Base-by-base conservation (phyloP, 2,329 filamentous ascomycete species). In the Verticillium tricorpus region DNA sequence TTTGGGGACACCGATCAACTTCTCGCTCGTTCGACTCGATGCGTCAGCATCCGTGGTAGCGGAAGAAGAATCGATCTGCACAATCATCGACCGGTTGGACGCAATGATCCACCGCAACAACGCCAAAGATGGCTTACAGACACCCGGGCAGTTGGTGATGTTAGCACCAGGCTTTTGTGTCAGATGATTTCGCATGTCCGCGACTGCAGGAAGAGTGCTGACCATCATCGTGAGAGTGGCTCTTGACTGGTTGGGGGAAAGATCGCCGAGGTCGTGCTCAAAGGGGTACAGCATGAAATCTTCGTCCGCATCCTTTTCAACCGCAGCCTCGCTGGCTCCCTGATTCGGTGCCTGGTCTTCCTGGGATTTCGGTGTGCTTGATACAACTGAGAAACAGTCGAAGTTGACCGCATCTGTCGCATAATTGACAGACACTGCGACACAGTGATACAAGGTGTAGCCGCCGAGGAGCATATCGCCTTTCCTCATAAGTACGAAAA, bases 81-180 rank as follows among this genome's bases (percentile, higher is more conserved):
- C 81, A 63, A 97, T 95, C 67, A 89, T 93, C 0, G 93, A 94
- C 56, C 92, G 83, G 69, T 97, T 97, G 0, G 93, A 96, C 0
- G 93, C 91, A 62, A 97, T 85, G 64, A 97, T 91, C 93, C 93
- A 97, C 59, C 91, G 84, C 22, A 97, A 77, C 0, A 96, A 74
- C 22, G 86, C 84, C 3, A 91, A 74, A 0, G 88, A 85, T 7
- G 90, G 83, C 2, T 85, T 83, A 0, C 88, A 84, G 11, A 97
- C 80, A 19, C 81, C 76, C 25, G 84, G 78, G 65, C 77, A 78
- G 50, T 73, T 77, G 3, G 74, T 70, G 28, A 90, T 72, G 2
- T 67, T 67, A 2, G 68, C 71, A 3, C 77, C 74, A 2, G 76
- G 76, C 3, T 73, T 74, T 32, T 56, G 67, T n/a, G 74, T 65